Evolutionary conservation across 2,329 filamentous ascomycete genomes (phyloP).

Genomic region (Metarhizium brunneum): DNA sequence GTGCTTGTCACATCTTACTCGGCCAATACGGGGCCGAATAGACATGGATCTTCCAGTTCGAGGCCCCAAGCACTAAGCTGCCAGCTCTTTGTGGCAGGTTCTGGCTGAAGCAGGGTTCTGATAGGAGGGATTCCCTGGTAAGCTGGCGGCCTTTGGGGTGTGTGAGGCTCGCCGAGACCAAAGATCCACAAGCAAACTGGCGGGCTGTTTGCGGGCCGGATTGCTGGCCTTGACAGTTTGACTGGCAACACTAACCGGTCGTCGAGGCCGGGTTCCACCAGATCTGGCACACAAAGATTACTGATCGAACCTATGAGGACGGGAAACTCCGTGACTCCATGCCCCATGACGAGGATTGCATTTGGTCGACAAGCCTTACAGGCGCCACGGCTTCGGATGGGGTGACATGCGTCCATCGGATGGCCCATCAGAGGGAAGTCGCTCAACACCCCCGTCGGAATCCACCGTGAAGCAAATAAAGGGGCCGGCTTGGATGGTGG

Average conservation of each 20-base stretch:
- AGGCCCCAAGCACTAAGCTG: background rate
- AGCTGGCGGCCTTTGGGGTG: background rate
- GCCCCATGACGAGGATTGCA: background rate
- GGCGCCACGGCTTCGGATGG: background rate
- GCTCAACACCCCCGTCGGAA: background rate
- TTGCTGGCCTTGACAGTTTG: too few species aligned
- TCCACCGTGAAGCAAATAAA: background rate
- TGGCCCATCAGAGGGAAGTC: constrained; percentile 1
- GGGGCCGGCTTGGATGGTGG: background rate
- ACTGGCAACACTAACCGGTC: too few species aligned
- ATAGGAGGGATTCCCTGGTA: background rate
- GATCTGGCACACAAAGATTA: constrained; percentile 5
- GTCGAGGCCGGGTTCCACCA: constrained; percentile 4
- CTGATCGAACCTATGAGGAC: constrained; percentile 2
- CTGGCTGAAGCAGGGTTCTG: background rate
- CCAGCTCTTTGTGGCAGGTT: background rate
- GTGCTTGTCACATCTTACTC: too few species aligned
- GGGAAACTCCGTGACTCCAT: constrained; percentile 3
- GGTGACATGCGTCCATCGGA: background rate
- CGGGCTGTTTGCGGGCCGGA: background rate
- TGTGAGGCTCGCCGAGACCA: background rate
- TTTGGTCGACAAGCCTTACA: background rate
- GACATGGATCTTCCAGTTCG: too few species aligned
- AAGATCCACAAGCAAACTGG: background rate
- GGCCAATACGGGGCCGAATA: too few species aligned